Conservation (phyloP, 225 moss, liverwort and hornwort species). For the Neckera pumila region DNA sequence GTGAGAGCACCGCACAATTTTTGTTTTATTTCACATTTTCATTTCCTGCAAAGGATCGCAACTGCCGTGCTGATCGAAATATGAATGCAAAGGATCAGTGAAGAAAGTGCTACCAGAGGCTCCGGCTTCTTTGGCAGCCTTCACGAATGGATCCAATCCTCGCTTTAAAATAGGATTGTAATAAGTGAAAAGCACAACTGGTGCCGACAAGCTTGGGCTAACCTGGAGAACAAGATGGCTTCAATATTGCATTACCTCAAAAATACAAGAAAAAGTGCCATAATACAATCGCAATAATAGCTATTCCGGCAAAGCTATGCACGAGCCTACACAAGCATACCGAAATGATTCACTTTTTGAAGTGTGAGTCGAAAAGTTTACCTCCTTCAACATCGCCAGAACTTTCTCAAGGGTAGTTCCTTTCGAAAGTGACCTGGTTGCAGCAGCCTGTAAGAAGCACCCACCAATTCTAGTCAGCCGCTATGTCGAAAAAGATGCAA, state of each 20-base stretch:
- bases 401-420: constrained; percentile 82
- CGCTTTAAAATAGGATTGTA: constrained; percentile 76
- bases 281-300: not conserved
- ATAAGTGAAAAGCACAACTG: constrained; percentile 68
- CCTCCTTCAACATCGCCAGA: constrained; percentile 66
- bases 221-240: constrained; percentile 18
- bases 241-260: not conserved
- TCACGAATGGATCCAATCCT: constrained; percentile 43
- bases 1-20: not conserved
- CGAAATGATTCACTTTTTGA: not conserved
- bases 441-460: constrained; percentile 55
- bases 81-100: not conserved
- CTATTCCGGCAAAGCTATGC: not conserved
- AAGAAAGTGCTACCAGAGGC: constrained; percentile 41
- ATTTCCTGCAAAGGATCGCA: not conserved
- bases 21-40: not conserved
- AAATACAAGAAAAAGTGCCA: not conserved
- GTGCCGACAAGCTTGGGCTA: constrained; percentile 46
- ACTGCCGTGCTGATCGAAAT: not conserved
- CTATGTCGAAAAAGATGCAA: not conserved
- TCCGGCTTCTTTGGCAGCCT: constrained; percentile 61
- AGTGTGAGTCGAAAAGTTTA: not conserved
- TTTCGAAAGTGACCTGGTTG: constrained; percentile 45
- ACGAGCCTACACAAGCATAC: not conserved
- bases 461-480: not conserved